Evolutionary conservation across 1,284 basidiomycete genomes (phyloP), one percentile per base, ranked within the genome.

Genomic region (Pterulicium gracile): DNA sequence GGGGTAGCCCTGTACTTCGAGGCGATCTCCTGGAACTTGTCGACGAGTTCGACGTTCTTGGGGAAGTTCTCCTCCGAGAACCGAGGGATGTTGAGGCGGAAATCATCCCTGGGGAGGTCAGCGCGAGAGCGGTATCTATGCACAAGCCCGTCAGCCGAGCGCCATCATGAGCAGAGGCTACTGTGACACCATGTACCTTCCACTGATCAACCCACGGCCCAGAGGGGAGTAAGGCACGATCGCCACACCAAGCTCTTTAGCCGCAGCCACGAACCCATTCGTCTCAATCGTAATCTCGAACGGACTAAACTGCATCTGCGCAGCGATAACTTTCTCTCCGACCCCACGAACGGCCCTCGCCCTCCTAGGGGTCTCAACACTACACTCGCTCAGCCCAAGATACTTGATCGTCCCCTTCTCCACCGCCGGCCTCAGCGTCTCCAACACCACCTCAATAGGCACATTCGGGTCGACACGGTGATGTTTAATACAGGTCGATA

Each of bases 161-260:
- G n/a, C n/a, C n/a, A n/a, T n/a, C n/a, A n/a, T n/a, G 17, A 32
- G 18, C 19, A 7, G 2, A 55, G 60, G 40, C 24, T 10, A 32
- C 7, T 32, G 10, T n/a, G n/a, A n/a, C 27, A 10, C 27, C n/a
- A 65, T 64, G 53, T 68, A 66, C 49, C 56, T 55, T 3, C 77
- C 76, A 0, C 71, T 70, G 19, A 81, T 54, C 22, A 80, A 57
- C 0, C 77, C 78, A 2, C 71, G 60, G 1, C 72, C 72, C 14
- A 77, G 61, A 0, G 72, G 72, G 20, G 66, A 68, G 40, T 57
- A 58, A 19, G 54, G 54, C 5, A 58, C 53, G 15, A 56, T 44
- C 3, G 45, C 49, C 1, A 56, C 49, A 3, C 56, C 55, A 7
- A 47, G 42, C 47, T 54, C 55, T 4, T 47, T 17, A 22, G 53